Base-by-base conservation (phyloP, 257 asterid genomes). In the Ehretia macrophylla region DNA sequence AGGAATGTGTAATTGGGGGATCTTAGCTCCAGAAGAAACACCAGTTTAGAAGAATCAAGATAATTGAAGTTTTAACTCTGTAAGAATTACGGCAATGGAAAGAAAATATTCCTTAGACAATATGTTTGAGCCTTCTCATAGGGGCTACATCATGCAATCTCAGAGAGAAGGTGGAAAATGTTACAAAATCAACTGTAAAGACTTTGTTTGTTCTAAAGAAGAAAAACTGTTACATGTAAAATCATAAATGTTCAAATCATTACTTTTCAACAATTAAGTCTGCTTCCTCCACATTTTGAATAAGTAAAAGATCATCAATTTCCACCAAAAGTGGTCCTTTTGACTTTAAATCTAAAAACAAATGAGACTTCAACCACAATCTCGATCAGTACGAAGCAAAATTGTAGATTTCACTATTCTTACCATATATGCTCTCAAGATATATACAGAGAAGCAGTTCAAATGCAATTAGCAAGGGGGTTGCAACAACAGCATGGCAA, bases 401-500 rank as follows among this genome's bases (percentile, higher is more conserved):
- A 19, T 51, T 0, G 17, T 46, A 42, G 74, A 53, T 62, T 60
- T 66, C 67, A 64, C 48, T 71, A 65, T 76, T 76, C 95, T 81
- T 87, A 93, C 99, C 95, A 35, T 71, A 55, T 62, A 66, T 50
- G 77, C 95, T 82, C 86, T 93, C 90, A 13, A 93, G 99, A 79
- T 89, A 79, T 72, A 90, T 83, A 76, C 97, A 93, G 61, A 93
- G 97, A 71, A 93, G 99, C 79, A 93, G 85, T 74, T 93, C 99
- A 67, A 93, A 93, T 47, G 97, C 92, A 65, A 90, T 76, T 59
- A 93, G 90, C 88, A 93, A 75, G 11, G 99, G 97, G 68, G 70
- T 80, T 45, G 95, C 99, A 79, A 85, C 97, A 74, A 90, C 91
- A 39, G 96, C 79, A 82, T 93, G 99, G 73, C 99, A 93, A 19